Evolutionary conservation across 441 rosid genomes (phyloP).

Genomic region (Francoa sonchifolia): DNA sequence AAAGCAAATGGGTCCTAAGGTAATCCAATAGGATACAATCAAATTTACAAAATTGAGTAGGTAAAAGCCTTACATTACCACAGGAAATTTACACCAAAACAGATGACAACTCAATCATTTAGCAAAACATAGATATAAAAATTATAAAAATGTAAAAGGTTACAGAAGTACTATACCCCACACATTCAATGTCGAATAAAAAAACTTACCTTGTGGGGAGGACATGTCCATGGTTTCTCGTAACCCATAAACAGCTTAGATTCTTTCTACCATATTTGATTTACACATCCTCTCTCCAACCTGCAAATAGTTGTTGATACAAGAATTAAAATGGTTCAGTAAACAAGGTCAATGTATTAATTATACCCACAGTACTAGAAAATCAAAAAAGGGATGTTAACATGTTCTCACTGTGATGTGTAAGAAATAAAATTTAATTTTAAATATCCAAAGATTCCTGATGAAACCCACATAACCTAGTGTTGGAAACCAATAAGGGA

Average conservation of each 20-base stretch:
- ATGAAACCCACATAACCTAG: slow-evolving; percentile 11
- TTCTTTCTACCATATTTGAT: slow-evolving; percentile 8
- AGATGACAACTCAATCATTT: not conserved
- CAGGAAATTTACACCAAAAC: slow-evolving; percentile 17
- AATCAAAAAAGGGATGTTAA: slow-evolving; percentile 1
- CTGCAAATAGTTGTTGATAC: slow-evolving; percentile 13
- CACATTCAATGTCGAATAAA: slow-evolving; percentile 7
- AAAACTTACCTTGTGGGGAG: slow-evolving; percentile 12
- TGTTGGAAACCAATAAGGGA: slow-evolving; percentile 8
- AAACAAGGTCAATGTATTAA: slow-evolving; percentile 26
- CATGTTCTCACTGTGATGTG: slow-evolving; percentile 13
- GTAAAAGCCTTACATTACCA: not conserved
- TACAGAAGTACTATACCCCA: slow-evolving; percentile 14
- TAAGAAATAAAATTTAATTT: slow-evolving; percentile 9
- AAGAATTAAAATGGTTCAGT: slow-evolving; percentile 8
- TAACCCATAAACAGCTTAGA: slow-evolving; percentile 17
- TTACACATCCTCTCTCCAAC: slow-evolving; percentile 7
- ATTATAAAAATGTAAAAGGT: slow-evolving; percentile 2
- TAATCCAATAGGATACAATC: no score
- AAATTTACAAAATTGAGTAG: slow-evolving; percentile 3
- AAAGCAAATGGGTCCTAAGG: no score
- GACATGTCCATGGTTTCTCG: slow-evolving; percentile 10
- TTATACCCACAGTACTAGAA: not conserved
- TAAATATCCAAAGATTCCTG: slow-evolving; percentile 21
- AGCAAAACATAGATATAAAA: not conserved